These are phyloP conservation scores for Daldinia vernicosa DNA, from an alignment of 495 filamentous ascomycete species.

Conservation along the genomic window DNA sequence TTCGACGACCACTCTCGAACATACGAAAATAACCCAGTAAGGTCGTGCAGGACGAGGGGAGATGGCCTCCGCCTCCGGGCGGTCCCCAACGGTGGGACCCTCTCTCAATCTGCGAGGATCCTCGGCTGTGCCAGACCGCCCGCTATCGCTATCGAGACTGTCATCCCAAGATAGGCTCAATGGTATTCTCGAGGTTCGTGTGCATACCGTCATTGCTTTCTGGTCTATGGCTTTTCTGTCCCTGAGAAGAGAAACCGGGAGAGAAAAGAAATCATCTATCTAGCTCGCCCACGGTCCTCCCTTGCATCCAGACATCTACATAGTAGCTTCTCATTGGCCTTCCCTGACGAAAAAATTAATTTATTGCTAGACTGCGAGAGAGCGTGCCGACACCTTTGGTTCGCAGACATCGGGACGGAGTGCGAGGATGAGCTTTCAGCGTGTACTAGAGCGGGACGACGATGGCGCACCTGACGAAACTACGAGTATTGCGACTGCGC, in stretches of 20 bases:
- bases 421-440: constrained; percentile 39
- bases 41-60: background rate
- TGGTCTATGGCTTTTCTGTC: background rate
- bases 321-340: background rate
- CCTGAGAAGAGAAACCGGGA: background rate
- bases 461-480: constrained; percentile 43
- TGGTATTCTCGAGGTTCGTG: constrained; percentile 56
- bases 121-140: constrained; percentile 28
- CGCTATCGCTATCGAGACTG: constrained; percentile 30
- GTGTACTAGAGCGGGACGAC: constrained; percentile 28
- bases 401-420: constrained; percentile 22
- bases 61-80: constrained; percentile 23
- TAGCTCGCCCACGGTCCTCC: background rate
- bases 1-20: background rate
- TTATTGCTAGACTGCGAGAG: constrained; percentile 36
- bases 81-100: constrained; percentile 35
- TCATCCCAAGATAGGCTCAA: constrained; percentile 54
- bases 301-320: background rate
- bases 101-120: constrained; percentile 27
- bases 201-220: constrained; percentile 8
- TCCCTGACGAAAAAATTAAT: constrained; percentile 19
- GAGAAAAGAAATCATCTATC: background rate
- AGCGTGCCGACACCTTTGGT: constrained; percentile 44
- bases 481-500: constrained; percentile 46
- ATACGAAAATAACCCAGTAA: constrained; percentile 2